Base-by-base conservation (phyloP, 2,329 filamentous ascomycete species). In the Microthyrium microscopicum region DNA sequence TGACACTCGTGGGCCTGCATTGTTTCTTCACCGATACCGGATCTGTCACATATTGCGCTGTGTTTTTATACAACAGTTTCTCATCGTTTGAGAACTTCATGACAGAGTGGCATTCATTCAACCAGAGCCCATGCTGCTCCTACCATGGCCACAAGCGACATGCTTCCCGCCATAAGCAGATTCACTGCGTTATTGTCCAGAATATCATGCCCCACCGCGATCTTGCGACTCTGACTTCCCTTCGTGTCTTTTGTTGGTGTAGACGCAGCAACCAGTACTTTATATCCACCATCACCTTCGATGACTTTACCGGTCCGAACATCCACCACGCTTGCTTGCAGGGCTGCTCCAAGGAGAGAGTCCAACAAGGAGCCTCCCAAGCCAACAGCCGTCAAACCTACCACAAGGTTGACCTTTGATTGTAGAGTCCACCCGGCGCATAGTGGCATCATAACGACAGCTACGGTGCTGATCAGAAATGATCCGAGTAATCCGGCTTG, bases 151-250 rank as follows among this genome's bases (percentile, higher is more conserved):
- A 76, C 70, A 13, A 84, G 42, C 50, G 81, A 93, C 70, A 92
- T 85, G 4, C 64, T 63, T 11, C 71, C 65, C 0, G 87, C 85
- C 87, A 94, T 95, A 36, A 87, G 53, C 37, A 94, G 71, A 53
- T 98, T 98, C 45, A 98, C 84, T 35, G 81, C 79, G 53, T 98
- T 98, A 54, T 98, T 98, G 54, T 92, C 84, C 37, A 98, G 61
- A 40, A 91, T 52, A 50, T 93, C 69, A 58, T 63, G 32, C 50
- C 73, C 83, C 43, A 62, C 77, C 55, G 80, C 69, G 56, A 58
- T 61, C 45, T 70, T 70, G 41, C 59, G 45, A 26, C 57, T 63
- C 37, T 61, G 58, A 46, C 47, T 17, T n/a, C 42, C 33, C 17
- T 44, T 40, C 17, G 46, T 34, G 11, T 44, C 48, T 20, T 47